Evolutionary conservation across 75 land plant species (phyloP), one percentile per base, ranked within the genome.

Genomic region (Ceratopteris richardii): DNA sequence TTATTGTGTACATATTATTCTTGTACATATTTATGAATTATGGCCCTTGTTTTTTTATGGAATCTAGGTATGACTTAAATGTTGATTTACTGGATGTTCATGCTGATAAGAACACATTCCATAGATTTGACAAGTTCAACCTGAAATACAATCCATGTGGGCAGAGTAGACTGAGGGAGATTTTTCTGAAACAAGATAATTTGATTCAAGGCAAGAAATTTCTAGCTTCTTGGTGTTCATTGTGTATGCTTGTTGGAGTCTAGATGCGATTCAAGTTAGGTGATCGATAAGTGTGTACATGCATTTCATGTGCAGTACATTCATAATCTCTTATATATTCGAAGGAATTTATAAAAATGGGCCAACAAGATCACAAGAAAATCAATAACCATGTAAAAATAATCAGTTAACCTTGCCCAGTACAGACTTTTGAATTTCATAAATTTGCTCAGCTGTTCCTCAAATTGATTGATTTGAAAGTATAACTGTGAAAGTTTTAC

Each of bases 101-200:
- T 79, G 98, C 96, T 4, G 98, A 93, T 69, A 93, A 93, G 63
- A 93, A 93, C 52, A 93, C 98, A 5, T 93, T 93, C 54, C 98
- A 93, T 66, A 86, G 98, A 1, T 93, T 93, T 77, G 98, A 93
- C 63, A 93, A 93, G 57, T 93, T 93, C 66, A 93, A 93, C 60
- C 81, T 93, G 4, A 93, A 93, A 72, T 93, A 93, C 64, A 93
- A 93, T 66, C 98, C 98, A 46, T 93, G 98, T 69, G 98, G 98
- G 18, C 95, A 93, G 63, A 89, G 96, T 76, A 80, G 98, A 72
- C 86, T 93, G 0, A 80, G 98, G 56, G 98, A 93, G 57, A 93
- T 93, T 25, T 93, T 93, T 52, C 77, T 93, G 18, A 93, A 93
- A 67, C 98, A 93, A 58, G 98, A 93, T 64, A 93, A 93, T 73